These are phyloP conservation scores for Ascochyta fabae DNA, from an alignment of 2,329 filamentous ascomycete species.

Conservation along the genomic window DNA sequence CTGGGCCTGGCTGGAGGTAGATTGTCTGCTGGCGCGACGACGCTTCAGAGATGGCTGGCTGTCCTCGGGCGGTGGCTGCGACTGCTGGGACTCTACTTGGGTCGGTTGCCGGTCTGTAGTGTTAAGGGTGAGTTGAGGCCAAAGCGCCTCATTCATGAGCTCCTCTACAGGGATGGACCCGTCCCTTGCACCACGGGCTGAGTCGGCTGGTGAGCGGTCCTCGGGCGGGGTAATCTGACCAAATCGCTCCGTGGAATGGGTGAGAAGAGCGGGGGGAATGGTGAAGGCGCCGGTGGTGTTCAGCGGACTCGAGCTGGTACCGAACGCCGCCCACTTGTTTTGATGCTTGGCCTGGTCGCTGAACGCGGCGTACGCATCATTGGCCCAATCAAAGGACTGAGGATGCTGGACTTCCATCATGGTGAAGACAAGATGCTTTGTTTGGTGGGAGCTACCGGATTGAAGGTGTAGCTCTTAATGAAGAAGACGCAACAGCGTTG, in stretches of 20 bases:
- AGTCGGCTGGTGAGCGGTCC: constrained; percentile 39
- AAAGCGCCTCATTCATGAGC: constrained; percentile 37
- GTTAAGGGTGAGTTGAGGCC: constrained; percentile 23
- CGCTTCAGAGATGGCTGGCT: constrained; percentile 30
- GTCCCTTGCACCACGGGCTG: constrained; percentile 19
- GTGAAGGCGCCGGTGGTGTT: constrained; percentile 25
- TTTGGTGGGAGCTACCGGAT: background rate
- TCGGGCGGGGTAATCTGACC: constrained; percentile 49
- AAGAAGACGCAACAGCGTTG: background rate
- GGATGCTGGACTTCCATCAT: constrained; percentile 32
- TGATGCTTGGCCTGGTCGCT: constrained; percentile 16
- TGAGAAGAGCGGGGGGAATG: constrained; percentile 40
- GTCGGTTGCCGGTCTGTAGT: constrained; percentile 2
- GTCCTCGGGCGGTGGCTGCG: constrained; percentile 14
- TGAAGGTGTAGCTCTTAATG: background rate
- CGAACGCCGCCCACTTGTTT: constrained; percentile 35
- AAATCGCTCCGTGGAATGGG: constrained; percentile 38
- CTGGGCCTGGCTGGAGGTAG: constrained; percentile 18
- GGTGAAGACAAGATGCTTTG: background rate
- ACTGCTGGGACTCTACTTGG: constrained; percentile 10
- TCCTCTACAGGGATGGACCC: constrained; percentile 39
- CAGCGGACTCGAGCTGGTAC: constrained; percentile 12
- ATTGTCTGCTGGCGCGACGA: constrained; percentile 33
- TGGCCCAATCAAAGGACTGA: constrained; percentile 37
- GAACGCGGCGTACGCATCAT: constrained; percentile 37